phyloP scores from a whole-genome alignment of 2,329 filamentous ascomycete species.

The Pezicula neosporulosa region DNA sequence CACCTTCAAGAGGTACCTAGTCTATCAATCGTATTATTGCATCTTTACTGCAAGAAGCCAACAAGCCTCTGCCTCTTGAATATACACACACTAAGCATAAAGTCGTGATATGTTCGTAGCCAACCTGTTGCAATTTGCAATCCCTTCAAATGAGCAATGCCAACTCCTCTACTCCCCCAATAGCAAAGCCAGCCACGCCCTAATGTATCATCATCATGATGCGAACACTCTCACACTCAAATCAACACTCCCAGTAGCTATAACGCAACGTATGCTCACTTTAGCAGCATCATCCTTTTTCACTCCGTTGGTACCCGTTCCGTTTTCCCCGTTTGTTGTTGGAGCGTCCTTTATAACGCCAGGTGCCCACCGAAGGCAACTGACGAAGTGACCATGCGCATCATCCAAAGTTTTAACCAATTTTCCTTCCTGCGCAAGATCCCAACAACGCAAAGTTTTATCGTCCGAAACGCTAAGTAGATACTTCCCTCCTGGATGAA shows the following conservation, averaged over 20 bases:
- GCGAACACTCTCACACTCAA: slow-evolving; percentile 77
- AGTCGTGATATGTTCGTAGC: slow-evolving; percentile 23
- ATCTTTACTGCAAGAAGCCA: too few relatives aligned
- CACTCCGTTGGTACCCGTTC: slow-evolving; percentile 45
- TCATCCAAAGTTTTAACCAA: slow-evolving; percentile 80
- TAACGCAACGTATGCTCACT: slow-evolving; percentile 74
- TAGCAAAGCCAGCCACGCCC: neutral
- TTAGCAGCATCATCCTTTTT: slow-evolving; percentile 42
- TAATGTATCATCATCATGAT: slow-evolving; percentile 21
- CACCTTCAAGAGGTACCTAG: too few relatives aligned
- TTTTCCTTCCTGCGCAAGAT: slow-evolving; percentile 83
- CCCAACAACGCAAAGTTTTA: slow-evolving; percentile 92
- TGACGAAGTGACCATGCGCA: slow-evolving; percentile 81
- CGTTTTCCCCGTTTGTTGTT: slow-evolving; percentile 40
- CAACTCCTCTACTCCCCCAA: slow-evolving; percentile 20
- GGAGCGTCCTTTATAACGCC: slow-evolving; percentile 60
- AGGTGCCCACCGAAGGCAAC: slow-evolving; percentile 84
- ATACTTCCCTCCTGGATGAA: slow-evolving; percentile 90
- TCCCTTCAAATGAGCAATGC: slow-evolving; percentile 10
- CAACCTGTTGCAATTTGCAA: slow-evolving; percentile 10
- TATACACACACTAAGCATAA: slow-evolving; percentile 26
- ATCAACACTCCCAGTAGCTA: slow-evolving; percentile 86
- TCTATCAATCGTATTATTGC: too few relatives aligned
- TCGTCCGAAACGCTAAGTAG: slow-evolving; percentile 84
- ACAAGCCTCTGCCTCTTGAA: too few relatives aligned